Base-by-base conservation (phyloP, 805 yeast genomes). In the Wickerhamomyces subpelliculosus region DNA sequence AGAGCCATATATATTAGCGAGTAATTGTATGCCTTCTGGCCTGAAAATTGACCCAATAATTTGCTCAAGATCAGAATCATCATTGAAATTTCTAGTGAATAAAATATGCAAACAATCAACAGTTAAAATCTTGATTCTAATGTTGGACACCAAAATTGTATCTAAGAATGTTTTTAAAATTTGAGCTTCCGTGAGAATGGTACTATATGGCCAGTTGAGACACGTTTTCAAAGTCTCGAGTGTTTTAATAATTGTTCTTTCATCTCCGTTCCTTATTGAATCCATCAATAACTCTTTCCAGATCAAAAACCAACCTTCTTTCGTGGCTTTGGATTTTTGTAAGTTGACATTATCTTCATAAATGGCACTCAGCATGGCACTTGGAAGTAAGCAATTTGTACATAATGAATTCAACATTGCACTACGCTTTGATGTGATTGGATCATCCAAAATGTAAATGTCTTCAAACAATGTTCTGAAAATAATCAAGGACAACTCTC, bases 381-480 rank as follows among this genome's bases (percentile, higher is more conserved):
- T 77, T 0, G 95, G 83, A 1, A 94, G 78, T 8, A 87, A 78
- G 16, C 89, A 75, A 59, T 88, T 85, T 6, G 90, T 84, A 55
- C 95, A 82, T 35, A 87, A 72, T 24, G 95, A 87, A 36, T 83
- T 81, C 27, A 90, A 70, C 1, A 84, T 72, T n/a, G 77, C 71
- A 40, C 82, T 75, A 52, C 97, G 71, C 47, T 78, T 82, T 25
- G 89, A 70, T 2, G 96, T 96, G 17, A 87, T 75, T 19, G 96
- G 83, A 55, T 93, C 99, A 48, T 93, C 97, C 34, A 93, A 68
- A 36, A 94, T 66, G 55, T 87, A 93, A 10, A 93, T 77, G 55
- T 93, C 99, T 61, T 93, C 99, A 55, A 90, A 93, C 14, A 93
- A 61, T 4, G 94, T 87, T 52, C 96, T 68, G 47, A 86, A 74